Percentiles rank a stretch among this genome's conserved stretches.
phyloP scores from a whole-genome alignment of 352 stramenopile species.

The Phytophthora foliorum region DNA sequence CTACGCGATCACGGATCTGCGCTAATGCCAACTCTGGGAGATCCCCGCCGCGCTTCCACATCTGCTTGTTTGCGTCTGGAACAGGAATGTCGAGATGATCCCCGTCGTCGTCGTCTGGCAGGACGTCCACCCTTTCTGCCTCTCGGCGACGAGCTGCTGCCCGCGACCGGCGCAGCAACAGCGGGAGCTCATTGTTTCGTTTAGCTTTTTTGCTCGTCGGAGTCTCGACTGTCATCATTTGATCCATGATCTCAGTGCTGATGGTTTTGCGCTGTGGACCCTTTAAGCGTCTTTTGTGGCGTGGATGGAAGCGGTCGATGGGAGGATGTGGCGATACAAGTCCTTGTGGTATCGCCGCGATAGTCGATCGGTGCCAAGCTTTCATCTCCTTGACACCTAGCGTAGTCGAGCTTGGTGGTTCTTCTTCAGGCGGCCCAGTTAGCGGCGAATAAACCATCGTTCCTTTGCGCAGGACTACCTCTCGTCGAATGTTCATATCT shows the following conservation, averaged over 20 bases:
- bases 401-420: background rate
- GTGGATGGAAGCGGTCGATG: slow-evolving; percentile 6
- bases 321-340: slow-evolving; percentile 24
- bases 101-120: slow-evolving; percentile 3
- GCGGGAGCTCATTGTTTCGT: slow-evolving; percentile 17
- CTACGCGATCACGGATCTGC: slow-evolving; percentile 36
- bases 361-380: slow-evolving; percentile 31
- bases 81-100: background rate
- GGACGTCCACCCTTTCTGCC: background rate
- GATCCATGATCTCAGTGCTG: background rate
- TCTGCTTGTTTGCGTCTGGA: slow-evolving; percentile 37
- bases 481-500: slow-evolving; percentile 21
- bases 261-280: slow-evolving; percentile 1
- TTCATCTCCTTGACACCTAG: slow-evolving; percentile 14
- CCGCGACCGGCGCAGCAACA: slow-evolving; percentile 27
- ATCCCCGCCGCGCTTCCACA: slow-evolving; percentile 39
- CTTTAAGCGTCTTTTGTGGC: slow-evolving; percentile 12
- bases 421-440: slow-evolving; percentile 16
- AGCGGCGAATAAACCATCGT: slow-evolving; percentile 26
- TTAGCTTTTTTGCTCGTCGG: background rate
- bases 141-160: slow-evolving; percentile 17
- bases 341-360: slow-evolving; percentile 2
- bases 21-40: slow-evolving; percentile 32
- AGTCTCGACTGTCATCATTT: background rate
- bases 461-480: slow-evolving; percentile 31